A percentile compares a stretch with the other conserved stretches of the same genome.
These are phyloP conservation scores for Peniophora sp. DNA, from an alignment of 1,284 basidiomycete species.

Conservation along the genomic window DNA sequence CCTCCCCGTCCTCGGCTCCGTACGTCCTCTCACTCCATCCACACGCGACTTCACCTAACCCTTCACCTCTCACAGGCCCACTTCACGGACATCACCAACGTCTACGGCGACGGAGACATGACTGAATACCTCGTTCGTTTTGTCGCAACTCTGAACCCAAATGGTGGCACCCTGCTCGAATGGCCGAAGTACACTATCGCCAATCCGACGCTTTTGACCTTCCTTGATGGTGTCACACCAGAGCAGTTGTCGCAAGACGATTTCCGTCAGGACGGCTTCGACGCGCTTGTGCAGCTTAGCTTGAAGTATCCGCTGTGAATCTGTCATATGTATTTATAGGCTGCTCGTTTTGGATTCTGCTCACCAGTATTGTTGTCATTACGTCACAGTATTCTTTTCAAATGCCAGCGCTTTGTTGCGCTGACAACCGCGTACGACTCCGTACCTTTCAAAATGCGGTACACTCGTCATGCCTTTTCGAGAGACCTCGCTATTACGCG, in stretches of 20 bases:
- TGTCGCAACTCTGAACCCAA: background rate
- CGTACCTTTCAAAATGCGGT: too few species aligned
- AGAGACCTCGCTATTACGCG: too few species aligned
- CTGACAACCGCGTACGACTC: too few species aligned
- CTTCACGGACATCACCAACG: background rate
- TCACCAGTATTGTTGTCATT: too few species aligned
- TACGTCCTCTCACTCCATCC: background rate
- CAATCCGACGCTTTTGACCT: background rate
- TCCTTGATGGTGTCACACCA: background rate
- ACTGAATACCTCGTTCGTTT: background rate
- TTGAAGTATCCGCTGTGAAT: background rate
- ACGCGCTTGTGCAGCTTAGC: constrained; percentile 6
- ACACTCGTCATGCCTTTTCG: too few species aligned
- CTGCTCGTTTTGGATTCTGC: too few species aligned
- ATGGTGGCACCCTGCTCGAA: background rate
- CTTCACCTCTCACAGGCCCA: background rate
- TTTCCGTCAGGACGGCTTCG: constrained; percentile 28
- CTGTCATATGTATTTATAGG: too few species aligned
- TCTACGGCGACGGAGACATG: background rate
- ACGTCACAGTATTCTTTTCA: too few species aligned
- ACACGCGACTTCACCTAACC: background rate
- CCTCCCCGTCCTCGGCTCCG: background rate
- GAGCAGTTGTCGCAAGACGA: constrained; percentile 35
- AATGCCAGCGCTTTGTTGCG: too few species aligned
- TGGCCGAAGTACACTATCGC: background rate